A percentile compares a stretch with the other conserved stretches of the same genome.
Evolutionary conservation across 2,329 filamentous ascomycete genomes (phyloP).

Genomic region (Pleoardoris graminearum): DNA sequence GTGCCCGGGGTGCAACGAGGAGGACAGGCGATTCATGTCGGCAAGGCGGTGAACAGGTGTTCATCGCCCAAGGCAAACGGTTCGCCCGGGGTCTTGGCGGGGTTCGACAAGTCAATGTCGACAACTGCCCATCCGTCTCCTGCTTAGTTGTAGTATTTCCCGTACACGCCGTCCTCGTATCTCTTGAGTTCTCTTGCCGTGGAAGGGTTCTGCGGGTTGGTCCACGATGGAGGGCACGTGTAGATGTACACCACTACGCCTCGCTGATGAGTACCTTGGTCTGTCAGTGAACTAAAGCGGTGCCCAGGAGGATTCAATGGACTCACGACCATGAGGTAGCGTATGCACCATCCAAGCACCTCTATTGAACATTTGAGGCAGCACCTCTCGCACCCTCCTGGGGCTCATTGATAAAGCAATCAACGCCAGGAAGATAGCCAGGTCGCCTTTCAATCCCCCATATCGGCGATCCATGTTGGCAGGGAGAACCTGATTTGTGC

Average conservation of each 20-base stretch:
- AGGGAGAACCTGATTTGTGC: slow-evolving; percentile 24
- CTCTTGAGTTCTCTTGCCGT: slow-evolving; percentile 16
- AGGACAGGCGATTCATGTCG: not conserved
- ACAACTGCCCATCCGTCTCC: not conserved
- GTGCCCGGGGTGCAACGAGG: not conserved
- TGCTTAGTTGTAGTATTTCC: slow-evolving; percentile 28
- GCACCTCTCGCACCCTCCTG: slow-evolving; percentile 7
- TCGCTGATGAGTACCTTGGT: slow-evolving; percentile 24
- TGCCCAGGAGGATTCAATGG: not conserved
- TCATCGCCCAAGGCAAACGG: slow-evolving; percentile 6
- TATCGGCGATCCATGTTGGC: slow-evolving; percentile 2
- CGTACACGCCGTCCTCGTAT: slow-evolving; percentile 22
- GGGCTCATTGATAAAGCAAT: slow-evolving; percentile 29
- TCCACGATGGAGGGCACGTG: slow-evolving; percentile 13
- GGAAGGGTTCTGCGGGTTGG: slow-evolving; percentile 3
- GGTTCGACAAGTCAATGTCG: slow-evolving; percentile 12
- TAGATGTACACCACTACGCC: slow-evolving; percentile 36
- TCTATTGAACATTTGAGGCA: slow-evolving; percentile 23
- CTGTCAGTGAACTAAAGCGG: not conserved
- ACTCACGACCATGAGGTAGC: slow-evolving; percentile 22
- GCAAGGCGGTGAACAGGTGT: slow-evolving; percentile 5
- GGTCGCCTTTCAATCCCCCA: slow-evolving; percentile 36
- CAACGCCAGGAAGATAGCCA: slow-evolving; percentile 39
- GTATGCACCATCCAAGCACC: slow-evolving; percentile 24
- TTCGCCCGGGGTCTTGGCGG: slow-evolving; percentile 18